Evolutionary conservation across 2,329 filamentous ascomycete species (phyloP), one percentile per base, ranked within the genome.

Genomic region (Diplodia corticola): DNA sequence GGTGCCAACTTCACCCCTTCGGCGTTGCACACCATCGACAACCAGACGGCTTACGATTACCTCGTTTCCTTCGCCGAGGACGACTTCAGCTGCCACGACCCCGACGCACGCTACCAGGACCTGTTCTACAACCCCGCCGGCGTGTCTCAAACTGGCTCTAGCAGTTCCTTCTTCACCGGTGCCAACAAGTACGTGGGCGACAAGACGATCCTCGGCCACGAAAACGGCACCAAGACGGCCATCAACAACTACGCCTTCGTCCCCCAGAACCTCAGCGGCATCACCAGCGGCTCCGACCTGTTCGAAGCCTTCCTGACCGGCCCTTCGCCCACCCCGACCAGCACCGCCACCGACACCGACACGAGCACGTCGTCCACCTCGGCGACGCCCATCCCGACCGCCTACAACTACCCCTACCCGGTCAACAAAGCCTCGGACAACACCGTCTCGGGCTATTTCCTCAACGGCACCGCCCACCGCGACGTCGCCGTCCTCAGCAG

Each of bases 401-500:
- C 75, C 37, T 71, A 73, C 17, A 73, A 73, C 4, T 82, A 79
- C 61, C 80, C 80, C 0, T 72, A 77, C 20, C 74, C 80, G 2
- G 72, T 78, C 20, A 66, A 79, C 4, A 71, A 77, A 24, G 72
- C 78, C 28, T 67, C 71, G 1, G 74, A 73, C 30, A 71, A 77
- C 26, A 76, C 77, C 5, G 71, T 82, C 35, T 76, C 77, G 13
- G 82, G 83, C 1, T 84, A 83, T 69, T 82, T 79, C 64, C 77
- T 82, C 13, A 76, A 80, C 35, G 73, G 75, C 1, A 69, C 73
- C 5, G 77, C 72, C 15, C 76, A 81, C 10, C 70, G 79, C 66
- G 79, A 84, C 68, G 76, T 81, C 10, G 82, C 80, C 20, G 77
- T 84, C 24, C 76, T 85, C n/a, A 77, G 76, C 44, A 77, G 83